These are phyloP conservation scores for Deuterostichococcus epilithicus DNA, from an alignment of 139 green algal species.

Conservation along the genomic window DNA sequence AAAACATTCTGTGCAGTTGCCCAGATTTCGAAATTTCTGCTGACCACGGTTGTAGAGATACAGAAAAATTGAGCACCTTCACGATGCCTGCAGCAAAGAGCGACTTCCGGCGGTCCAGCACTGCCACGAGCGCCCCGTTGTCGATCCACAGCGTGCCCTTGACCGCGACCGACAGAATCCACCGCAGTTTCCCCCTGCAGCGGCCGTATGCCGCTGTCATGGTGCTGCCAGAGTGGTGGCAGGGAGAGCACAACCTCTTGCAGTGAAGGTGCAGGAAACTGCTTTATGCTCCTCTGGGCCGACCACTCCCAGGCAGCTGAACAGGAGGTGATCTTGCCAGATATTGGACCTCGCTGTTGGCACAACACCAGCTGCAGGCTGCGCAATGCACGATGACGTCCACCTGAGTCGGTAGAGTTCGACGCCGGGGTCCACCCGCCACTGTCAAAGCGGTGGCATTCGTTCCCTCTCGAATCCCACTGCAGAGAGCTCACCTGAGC, in stretches of 20 bases:
- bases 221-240: neutral
- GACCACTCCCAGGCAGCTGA: too few relatives aligned
- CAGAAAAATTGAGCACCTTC: conserved; percentile 51
- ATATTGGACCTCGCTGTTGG: too few relatives aligned
- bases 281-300: too few relatives aligned
- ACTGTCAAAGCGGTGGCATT: too few relatives aligned
- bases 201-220: neutral
- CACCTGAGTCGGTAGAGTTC: neutral
- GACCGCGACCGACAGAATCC: conserved; percentile 72
- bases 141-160: conserved; percentile 69
- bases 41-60: neutral
- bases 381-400: too few relatives aligned
- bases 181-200: conserved; percentile 73
- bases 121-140: conserved; percentile 62
- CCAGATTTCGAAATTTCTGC: neutral
- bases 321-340: too few relatives aligned
- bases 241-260: neutral
- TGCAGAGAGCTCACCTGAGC: conserved; percentile 20
- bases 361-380: too few relatives aligned
- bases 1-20: neutral
- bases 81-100: conserved; percentile 80
- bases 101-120: conserved; percentile 63
- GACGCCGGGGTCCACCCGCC: too few relatives aligned
- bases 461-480: too few relatives aligned
- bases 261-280: neutral